Base-by-base conservation (phyloP, 139 green algal species). In the Chlamydomonas asymmetrica region DNA sequence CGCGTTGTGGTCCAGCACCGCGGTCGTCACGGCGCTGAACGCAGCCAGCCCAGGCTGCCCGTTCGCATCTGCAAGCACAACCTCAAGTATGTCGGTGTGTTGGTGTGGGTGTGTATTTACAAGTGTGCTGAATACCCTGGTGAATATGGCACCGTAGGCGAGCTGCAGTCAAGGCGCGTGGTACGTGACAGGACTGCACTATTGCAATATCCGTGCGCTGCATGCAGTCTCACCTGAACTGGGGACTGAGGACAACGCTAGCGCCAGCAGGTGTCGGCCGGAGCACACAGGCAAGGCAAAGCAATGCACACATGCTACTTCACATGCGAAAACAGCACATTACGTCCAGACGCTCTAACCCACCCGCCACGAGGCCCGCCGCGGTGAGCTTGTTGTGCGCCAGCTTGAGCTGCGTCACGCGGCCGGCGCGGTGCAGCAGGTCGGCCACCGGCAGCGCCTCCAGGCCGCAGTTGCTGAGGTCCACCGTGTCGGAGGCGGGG, bases 1-100 rank as follows among this genome's bases (percentile, higher is more conserved):
- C 6, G 41, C 31, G 74, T 90, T 88, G 81, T 81, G 70, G 74
- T 90, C 85, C 22, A 90, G 73, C 31, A 88, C 81, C 34, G 86
- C 29, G 6, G 73, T 82, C n/a, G 37, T 73, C 4, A 90, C 56
- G 10, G 6, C 3, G 13, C 31, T 43, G 22, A 85, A 76, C 34
- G 32, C 50, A 0, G 65, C 50, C 45, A 90, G 48, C 69, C 78
- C n/a, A n/a, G n/a, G n/a, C n/a, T n/a, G n/a, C n/a, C n/a, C n/a
- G n/a, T n/a, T n/a, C n/a, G n/a, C n/a, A n/a, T n/a, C n/a, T n/a
- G n/a, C n/a, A n/a, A n/a, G n/a, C n/a, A n/a, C n/a, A n/a, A n/a
- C n/a, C n/a, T n/a, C n/a, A n/a, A n/a, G n/a, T n/a, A n/a, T n/a
- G n/a, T n/a, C n/a, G n/a, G n/a, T n/a, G n/a, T n/a, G n/a, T n/a